Base-by-base conservation (phyloP, 163 green algal genomes). In the Prototheca wickerhamii region DNA sequence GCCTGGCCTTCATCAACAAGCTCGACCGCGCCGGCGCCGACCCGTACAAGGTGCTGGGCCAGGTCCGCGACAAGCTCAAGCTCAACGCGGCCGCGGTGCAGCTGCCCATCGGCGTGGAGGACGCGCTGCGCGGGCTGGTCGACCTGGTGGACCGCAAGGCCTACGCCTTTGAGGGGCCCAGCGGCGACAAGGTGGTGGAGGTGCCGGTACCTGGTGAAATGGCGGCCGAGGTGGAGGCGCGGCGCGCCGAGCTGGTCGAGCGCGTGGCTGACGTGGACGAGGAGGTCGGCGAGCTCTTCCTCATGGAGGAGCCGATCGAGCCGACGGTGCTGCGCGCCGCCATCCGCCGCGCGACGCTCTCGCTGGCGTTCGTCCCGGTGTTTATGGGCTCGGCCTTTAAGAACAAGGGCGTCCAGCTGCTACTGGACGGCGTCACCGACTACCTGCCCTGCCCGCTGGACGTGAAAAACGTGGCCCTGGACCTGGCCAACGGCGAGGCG, bases 301-400 rank as follows among this genome's bases (percentile, higher is more conserved):
- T 99, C 34, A 63, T 80, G 55, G 93, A 95, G 70, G 74, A 93
- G 75, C 67, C 84, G 2, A 76, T 96, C 0, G 63, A 72, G 2
- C 56, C 65, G 3, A 80, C 86, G 8, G 72, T 76, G 49, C 82
- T 99, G 66, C 44, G 64, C 4, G 84, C 74, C 1, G 92, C 82
- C 23, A 91, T 99, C 46, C 78, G 89, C 18, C 61, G 85, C 17
- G 83, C 82, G 23, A 96, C 89, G 20, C 67, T 98, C 20, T 71
- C 69, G 21, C 81, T 89, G 35, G 73, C 83, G 31, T 98, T 99
- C 75, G 78, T 86, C 28, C 93, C 93, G 6, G 79, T 99, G 15
- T 96, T 98, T 76, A 96, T 98, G 92, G 92, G 92, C 65, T 88
- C 75, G 58, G 93, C 93, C 0, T 98, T 95, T 82, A 98, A 98